Evolutionary conservation across 2,329 filamentous ascomycete genomes (phyloP), one percentile per base, ranked within the genome.

Genomic region (Hypoxylon sp.): DNA sequence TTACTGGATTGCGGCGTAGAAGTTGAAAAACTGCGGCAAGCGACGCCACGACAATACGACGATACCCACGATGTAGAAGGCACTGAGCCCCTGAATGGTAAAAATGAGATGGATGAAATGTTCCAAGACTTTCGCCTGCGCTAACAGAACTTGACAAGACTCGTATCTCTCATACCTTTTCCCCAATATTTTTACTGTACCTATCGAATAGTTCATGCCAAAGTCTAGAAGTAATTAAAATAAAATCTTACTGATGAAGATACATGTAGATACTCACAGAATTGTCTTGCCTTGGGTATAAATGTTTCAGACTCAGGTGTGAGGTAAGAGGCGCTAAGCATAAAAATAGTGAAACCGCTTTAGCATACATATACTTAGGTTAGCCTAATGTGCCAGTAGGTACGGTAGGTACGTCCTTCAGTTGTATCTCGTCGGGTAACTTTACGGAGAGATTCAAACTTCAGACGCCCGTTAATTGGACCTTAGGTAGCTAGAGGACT

Each of bases 311-410:
- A 58, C 61, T 11, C 47, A 34, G 19, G 7, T 24, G 54, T 54
- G 62, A 64, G 39, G 58, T 62, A 51, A 52, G 62, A 56, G 57
- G 57, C 57, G 57, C 5, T n/a, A 41, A 11, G 37, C 37, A n/a
- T 41, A 32, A 44, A 46, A 41, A 46, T 8, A 44, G 30, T 41
- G 10, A 39, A 48, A 47, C 41, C 19, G 43, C 53, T 22, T 41
- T 26, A 26, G 24, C 7, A 17, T 39, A 39, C 17, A n/a, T 39
- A 39, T n/a, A 39, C 17, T 6, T 41, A 41, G n/a, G 37, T 41
- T 17, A 41, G 37, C 19, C 15, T 10, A 28, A 28, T 28, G 10
- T 39, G 5, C 15, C 3, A 34, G 34, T 6, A 6, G 15, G 19
- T 7, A 17, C 19, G 28, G 6, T n/a, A n/a, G n/a, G n/a, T n/a